phyloP scores from a whole-genome alignment of 441 rosid genomes.

The Biscutella laevigata region DNA sequence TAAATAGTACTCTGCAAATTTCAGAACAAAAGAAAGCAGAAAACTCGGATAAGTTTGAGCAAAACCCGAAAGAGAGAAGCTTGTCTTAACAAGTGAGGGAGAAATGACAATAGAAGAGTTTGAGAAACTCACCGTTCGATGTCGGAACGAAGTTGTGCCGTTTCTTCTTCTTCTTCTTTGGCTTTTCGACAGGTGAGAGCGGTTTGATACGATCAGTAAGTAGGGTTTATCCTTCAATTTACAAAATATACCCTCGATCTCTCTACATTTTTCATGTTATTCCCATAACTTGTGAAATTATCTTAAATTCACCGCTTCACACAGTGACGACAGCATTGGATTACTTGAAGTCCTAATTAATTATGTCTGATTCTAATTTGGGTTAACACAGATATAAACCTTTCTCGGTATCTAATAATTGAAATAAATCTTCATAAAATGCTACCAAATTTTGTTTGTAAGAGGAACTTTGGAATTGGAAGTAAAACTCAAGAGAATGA shows the following conservation, averaged over 20 bases:
- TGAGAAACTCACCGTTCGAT: slow-evolving; percentile 7
- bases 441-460: too few species aligned
- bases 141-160: slow-evolving; percentile 8
- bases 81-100: background rate
- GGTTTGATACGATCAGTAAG: slow-evolving; percentile 14
- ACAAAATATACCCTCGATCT: background rate
- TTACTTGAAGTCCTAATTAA: too few species aligned
- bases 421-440: too few species aligned
- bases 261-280: background rate
- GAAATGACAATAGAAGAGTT: slow-evolving; percentile 11
- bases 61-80: too few species aligned
- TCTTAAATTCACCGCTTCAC: too few species aligned
- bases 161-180: background rate
- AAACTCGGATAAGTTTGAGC: background rate
- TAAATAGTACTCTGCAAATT: background rate
- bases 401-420: too few species aligned
- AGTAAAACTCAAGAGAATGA: too few species aligned
- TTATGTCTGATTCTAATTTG: too few species aligned
- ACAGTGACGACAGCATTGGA: too few species aligned
- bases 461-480: too few species aligned
- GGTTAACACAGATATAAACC: too few species aligned
- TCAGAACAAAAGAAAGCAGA: background rate
- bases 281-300: background rate
- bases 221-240: slow-evolving; percentile 26
- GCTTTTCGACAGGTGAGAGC: slow-evolving; percentile 7